Evolutionary conservation across 768 basidiomycete genomes (phyloP).

Genomic region (Suillus brevipes): DNA sequence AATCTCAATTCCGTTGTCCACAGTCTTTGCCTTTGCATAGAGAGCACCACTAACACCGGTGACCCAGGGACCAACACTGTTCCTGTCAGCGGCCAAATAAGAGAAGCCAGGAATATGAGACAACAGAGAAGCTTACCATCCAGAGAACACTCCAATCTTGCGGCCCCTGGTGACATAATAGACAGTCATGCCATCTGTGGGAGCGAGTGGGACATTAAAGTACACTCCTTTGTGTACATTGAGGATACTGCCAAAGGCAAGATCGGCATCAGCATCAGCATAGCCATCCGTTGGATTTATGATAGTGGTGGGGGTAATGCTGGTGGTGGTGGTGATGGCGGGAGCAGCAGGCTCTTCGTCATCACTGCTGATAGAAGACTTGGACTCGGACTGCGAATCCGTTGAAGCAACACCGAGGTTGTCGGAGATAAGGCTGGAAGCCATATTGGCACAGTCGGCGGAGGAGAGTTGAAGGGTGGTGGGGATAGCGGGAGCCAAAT

Average conservation of each 20-base stretch:
- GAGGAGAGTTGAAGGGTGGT: too few species aligned
- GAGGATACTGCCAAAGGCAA: neutral
- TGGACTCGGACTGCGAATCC: neutral
- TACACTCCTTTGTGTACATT: neutral
- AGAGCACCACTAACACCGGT: neutral
- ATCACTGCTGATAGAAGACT: neutral
- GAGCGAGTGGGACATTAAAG: neutral
- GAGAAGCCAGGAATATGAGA: neutral
- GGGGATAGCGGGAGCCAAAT: too few species aligned
- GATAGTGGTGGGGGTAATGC: neutral
- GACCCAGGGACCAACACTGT: neutral
- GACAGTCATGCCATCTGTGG: neutral
- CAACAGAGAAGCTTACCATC: neutral
- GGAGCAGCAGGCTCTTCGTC: neutral
- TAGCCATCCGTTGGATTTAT: neutral
- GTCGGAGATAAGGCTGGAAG: neutral
- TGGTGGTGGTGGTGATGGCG: neutral
- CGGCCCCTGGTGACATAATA: neutral
- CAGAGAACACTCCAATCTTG: neutral
- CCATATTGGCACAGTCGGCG: too few species aligned
- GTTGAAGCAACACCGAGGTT: neutral
- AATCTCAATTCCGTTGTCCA: neutral
- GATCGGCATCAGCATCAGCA: neutral
- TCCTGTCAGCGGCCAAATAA: neutral
- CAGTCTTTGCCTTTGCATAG: neutral